These are phyloP conservation scores for Monosporascus cannonballus DNA, from an alignment of 2,329 filamentous ascomycete species.

Conservation along the genomic window DNA sequence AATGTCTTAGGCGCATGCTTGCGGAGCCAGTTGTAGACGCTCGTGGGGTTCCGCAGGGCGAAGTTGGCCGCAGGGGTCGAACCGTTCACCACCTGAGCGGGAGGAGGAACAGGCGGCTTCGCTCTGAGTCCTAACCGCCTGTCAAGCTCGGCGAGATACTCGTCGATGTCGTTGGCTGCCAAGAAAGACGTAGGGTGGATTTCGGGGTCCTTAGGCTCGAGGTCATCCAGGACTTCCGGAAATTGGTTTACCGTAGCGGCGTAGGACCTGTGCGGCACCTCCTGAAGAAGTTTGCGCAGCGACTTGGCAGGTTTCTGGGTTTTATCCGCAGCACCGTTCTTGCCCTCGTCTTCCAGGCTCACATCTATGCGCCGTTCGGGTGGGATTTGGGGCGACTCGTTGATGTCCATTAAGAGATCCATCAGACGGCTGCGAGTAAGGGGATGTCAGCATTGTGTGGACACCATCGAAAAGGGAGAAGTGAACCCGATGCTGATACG, in stretches of 20 bases:
- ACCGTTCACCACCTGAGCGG: conserved; percentile 29
- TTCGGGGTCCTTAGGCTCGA: conserved; percentile 44
- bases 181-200: conserved; percentile 60
- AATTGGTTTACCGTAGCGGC: conserved; percentile 55
- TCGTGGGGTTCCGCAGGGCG: conserved; percentile 72
- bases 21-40: conserved; percentile 92
- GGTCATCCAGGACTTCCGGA: conserved; percentile 47
- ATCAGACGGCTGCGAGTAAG: conserved; percentile 63
- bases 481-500: conserved; percentile 4
- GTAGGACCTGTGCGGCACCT: conserved; percentile 47
- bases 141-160: conserved; percentile 65
- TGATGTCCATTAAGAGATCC: conserved; percentile 84
- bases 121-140: conserved; percentile 36
- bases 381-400: conserved; percentile 74
- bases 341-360: conserved; percentile 37
- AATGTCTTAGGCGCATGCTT: conserved; percentile 80
- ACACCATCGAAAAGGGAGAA: not conserved
- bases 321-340: conserved; percentile 34
- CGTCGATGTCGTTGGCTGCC: conserved; percentile 63
- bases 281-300: conserved; percentile 42
- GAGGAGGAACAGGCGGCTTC: conserved; percentile 46
- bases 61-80: conserved; percentile 34
- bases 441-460: conserved; percentile 11
- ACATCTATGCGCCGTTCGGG: conserved; percentile 70
- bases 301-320: conserved; percentile 38